Evolutionary conservation across 805 yeast genomes (phyloP).

Genomic region (Candida multigemmis): DNA sequence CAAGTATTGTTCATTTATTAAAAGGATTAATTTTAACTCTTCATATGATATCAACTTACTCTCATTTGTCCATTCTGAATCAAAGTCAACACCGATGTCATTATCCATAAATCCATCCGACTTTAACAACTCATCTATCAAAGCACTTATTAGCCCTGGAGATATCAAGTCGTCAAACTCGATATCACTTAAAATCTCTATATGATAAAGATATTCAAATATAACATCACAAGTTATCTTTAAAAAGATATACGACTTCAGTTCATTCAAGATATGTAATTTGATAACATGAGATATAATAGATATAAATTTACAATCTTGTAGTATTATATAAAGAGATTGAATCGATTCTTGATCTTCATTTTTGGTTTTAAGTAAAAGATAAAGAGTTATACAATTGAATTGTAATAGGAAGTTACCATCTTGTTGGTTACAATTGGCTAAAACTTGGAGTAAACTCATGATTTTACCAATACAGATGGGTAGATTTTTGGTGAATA

Average conservation of each 20-base stretch:
- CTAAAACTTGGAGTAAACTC: conserved; percentile 20
- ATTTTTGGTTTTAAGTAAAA: conserved; percentile 23
- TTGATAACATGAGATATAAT: conserved; percentile 21
- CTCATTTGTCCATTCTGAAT: conserved; percentile 37
- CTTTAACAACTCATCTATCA: conserved; percentile 19
- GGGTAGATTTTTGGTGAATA: conserved; percentile 25
- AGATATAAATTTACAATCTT: conserved; percentile 15
- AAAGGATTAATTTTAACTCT: conserved; percentile 60
- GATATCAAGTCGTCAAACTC: conserved; percentile 22
- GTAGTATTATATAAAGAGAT: conserved; percentile 9
- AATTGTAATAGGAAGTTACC: conserved; percentile 19
- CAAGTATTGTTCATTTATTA: conserved; percentile 84
- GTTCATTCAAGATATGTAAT: conserved; percentile 12
- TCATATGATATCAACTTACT: conserved; percentile 47
- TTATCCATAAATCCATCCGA: conserved; percentile 20
- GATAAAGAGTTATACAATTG: conserved; percentile 21
- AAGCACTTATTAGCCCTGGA: conserved; percentile 15
- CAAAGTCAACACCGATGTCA: conserved; percentile 23
- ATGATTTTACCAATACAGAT: conserved; percentile 30
- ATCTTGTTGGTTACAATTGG: conserved; percentile 4
- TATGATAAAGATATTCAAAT: conserved; percentile 30
- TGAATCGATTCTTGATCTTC: conserved; percentile 7
- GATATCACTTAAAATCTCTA: conserved; percentile 21
- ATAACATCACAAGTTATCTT: conserved; percentile 31
- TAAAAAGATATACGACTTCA: conserved; percentile 20